Evolutionary conservation across 2,329 filamentous ascomycete genomes (phyloP), one percentile per base, ranked within the genome.

Genomic region (Claviceps monticola): DNA sequence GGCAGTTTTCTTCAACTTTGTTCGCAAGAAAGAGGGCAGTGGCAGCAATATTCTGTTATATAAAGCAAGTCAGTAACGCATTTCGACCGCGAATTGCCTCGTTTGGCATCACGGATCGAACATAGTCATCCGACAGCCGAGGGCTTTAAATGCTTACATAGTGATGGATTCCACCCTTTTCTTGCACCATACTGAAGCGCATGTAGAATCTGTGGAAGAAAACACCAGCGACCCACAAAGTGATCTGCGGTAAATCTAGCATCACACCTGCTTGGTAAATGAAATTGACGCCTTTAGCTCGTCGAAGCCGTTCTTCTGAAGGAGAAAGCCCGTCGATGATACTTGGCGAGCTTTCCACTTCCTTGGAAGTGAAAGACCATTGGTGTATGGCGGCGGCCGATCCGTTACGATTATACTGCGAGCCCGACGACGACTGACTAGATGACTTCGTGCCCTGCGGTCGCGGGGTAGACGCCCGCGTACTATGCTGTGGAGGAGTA

Each of bases 171-270:
- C 88, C 88, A 55, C 76, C 77, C 56, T 82, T 86, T 61, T 84
- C 79, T 60, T 83, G 78, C 48, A 85, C 82, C 78, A 94, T 83
- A 63, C 83, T 91, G 62, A 77, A 82, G 56, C 89, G 83, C 88
- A 97, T 96, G 65, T 89, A 90, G 66, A 95, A 97, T 36, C 93
- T 82, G 67, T 98, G 91, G 66, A 98, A 90, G 72, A 95, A 97
- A 44, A 95, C 85, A 17, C 87, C 86, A 0, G 93, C 93, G 0
- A 94, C 94, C 68, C 86, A 90, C 43, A 98, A 74, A 0, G 93
- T 97, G 52, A 93, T 81, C 66, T 96, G 90, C 13, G 91, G 91
- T 48, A 97, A 73, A 64, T 95, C 91, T 50, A 97, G 78, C 72
- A 95, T 82, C 58, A 95, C 88, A 57, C 91, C 93, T 45, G 91